Base-by-base conservation (phyloP, 805 yeast species). In the Candida ponderosae region DNA sequence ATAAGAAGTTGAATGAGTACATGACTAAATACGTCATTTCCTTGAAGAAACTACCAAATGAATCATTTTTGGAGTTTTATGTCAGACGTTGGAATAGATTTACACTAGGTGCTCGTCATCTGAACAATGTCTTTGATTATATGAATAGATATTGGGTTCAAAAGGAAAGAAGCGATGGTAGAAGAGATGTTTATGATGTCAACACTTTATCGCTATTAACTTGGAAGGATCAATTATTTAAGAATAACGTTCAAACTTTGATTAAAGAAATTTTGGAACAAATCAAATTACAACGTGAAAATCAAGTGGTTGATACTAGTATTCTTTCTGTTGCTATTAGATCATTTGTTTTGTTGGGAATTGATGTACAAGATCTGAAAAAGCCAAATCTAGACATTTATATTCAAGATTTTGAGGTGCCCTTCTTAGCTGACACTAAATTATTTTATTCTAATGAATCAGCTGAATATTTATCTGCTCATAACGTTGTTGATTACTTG, bases 111-210 rank as follows among this genome's bases (percentile, higher is more conserved):
- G 95, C 97, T 2, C 83, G 88, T 14, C 84, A 86, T 59, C 63
- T 93, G 57, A 88, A 87, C 58, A 93, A 94, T 56, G 89, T 94
- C 6, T 85, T 93, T 53, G 96, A 90, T 57, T 93, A 93, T 60
- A 79, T 93, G 74, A 93, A 93, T 60, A 74, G 97, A 43, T 93
- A 90, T 62, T 93, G 98, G 98, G 96, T 94, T 32, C 84, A 83
- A 49, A 89, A 94, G 54, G 97, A 90, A 60, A 74, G 97, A 53
- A 82, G 87, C 31, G 97, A 90, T 56, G 97, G 97, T 15, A 76
- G 86, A 51, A 73, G 88, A 45, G 88, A 86, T 52, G 79, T 93
- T 33, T 87, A 79, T 59, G 98, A 93, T 59, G 94, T 94, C 18
- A 81, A 88, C 56, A 87, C 96, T 5, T 67, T 93, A 45, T 83